Base-by-base conservation (phyloP, 164 flowering plant species). In the Kalanchoe fedtschenkoi region DNA sequence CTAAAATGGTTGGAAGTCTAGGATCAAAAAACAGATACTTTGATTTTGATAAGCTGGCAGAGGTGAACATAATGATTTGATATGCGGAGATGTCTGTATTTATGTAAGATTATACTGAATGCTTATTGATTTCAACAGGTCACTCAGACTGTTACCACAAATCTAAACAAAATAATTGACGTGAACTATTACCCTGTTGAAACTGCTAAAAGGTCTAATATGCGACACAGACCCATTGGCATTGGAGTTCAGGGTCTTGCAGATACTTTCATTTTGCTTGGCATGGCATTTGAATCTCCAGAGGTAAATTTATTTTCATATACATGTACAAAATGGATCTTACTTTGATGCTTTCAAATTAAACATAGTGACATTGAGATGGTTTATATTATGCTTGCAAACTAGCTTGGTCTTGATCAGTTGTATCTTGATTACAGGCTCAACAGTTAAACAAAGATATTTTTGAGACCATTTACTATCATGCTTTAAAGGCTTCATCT, bases 181-280 rank as follows among this genome's bases (percentile, higher is more conserved):
- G 81, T 85, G 26, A 95, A 95, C 63, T 87, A 76, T 69, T 95
- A 91, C 67, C 97, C 99, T 16, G 95, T 87, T 73, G 99, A 95
- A 57, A 95, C 88, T 82, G 97, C 97, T 32, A 83, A 58, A 74
- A 80, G 71, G 62, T 91, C 97, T 47, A 95, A 95, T 66, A 41
- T 91, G 39, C 75, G 90, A 1, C 96, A 95, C 66, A 83, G 96
- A 65, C 97, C 99, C 22, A 87, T 91, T 75, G 99, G 97, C 30
- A 82, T 95, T 71, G 99, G 99, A 55, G 95, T 95, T 37, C 97
- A 95, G 63, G 97, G 99, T 39, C 95, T 91, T 72, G 99, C 97
- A 34, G 99, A 95, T 68, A 69, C 96, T 33, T 95, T 91, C 75
- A 95, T 95, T 57, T 75, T 95, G 70, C 87, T 95, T 65, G 99